Evolutionary conservation across 345 rosid species (phyloP).

Genomic region (Stellera chamaejasme): DNA sequence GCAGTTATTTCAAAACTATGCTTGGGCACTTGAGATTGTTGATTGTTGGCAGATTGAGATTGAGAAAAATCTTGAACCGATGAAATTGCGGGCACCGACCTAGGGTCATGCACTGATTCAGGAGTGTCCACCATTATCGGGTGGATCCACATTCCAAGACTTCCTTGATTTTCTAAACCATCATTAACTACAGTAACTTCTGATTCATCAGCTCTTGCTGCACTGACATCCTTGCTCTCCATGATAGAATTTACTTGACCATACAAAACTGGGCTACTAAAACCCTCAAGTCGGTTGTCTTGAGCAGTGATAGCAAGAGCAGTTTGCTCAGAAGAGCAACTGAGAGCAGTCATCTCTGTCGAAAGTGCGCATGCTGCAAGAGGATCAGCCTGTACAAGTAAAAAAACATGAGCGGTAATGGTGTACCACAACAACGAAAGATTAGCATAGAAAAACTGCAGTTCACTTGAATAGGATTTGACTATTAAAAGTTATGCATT

Average conservation of each 20-base stretch:
- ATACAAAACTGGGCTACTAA: constrained; percentile 23
- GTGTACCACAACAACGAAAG: background rate
- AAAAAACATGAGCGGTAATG: constrained; percentile 11
- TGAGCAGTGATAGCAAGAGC: constrained; percentile 18
- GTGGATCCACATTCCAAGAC: constrained; percentile 83
- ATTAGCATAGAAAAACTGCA: too few relatives aligned
- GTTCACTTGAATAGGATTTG: too few relatives aligned
- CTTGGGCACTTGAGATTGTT: constrained; percentile 32
- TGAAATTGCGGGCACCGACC: constrained; percentile 36
- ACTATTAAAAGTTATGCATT: too few relatives aligned
- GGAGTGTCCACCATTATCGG: constrained; percentile 42
- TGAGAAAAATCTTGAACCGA: constrained; percentile 30
- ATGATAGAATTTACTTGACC: constrained; percentile 25
- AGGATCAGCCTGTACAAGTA: constrained; percentile 33
- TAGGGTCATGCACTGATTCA: constrained; percentile 35
- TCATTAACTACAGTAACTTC: constrained; percentile 35
- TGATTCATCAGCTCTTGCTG: constrained; percentile 27
- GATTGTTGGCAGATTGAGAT: constrained; percentile 29
- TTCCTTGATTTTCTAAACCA: constrained; percentile 71
- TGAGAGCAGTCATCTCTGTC: constrained; percentile 19
- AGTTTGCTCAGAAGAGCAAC: constrained; percentile 16
- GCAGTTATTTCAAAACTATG: constrained; percentile 67
- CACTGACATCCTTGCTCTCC: constrained; percentile 24
- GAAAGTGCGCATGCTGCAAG: constrained; percentile 18
- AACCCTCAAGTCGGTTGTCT: constrained; percentile 22